Conservation (phyloP, 2,329 filamentous ascomycete genomes). For the Oidium heveae region DNA sequence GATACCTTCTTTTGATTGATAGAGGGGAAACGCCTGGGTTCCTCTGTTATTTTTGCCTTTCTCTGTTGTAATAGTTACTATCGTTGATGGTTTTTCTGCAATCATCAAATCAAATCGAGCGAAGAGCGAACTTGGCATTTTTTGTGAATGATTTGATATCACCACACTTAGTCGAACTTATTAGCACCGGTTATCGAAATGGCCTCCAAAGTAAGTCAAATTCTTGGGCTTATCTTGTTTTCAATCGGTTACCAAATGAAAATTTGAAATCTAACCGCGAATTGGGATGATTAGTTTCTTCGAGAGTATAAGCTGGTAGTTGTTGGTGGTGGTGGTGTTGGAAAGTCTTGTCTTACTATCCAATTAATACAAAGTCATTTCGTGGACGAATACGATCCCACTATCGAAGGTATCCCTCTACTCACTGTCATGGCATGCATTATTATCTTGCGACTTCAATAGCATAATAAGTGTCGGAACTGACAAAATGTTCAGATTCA, state of each 20-base stretch:
- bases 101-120: no score
- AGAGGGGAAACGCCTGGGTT: no score
- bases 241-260: background rate
- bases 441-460: background rate
- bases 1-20: no score
- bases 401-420: slow-evolving; percentile 28
- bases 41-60: no score
- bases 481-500: slow-evolving; percentile 38
- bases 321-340: slow-evolving; percentile 90
- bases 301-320: slow-evolving; percentile 92
- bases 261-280: slow-evolving; percentile 5
- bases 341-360: slow-evolving; percentile 97
- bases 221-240: background rate
- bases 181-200: background rate
- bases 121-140: background rate
- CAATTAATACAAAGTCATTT: slow-evolving; percentile 24
- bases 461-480: background rate
- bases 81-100: no score
- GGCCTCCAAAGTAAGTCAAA: slow-evolving; percentile 1
- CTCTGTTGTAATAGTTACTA: no score
- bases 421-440: background rate
- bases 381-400: slow-evolving; percentile 3
- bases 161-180: background rate
- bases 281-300: slow-evolving; percentile 33
- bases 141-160: background rate